phyloP scores from a whole-genome alignment of 371 early-diverging fungal genomes.

The Rhizopus sp. region DNA sequence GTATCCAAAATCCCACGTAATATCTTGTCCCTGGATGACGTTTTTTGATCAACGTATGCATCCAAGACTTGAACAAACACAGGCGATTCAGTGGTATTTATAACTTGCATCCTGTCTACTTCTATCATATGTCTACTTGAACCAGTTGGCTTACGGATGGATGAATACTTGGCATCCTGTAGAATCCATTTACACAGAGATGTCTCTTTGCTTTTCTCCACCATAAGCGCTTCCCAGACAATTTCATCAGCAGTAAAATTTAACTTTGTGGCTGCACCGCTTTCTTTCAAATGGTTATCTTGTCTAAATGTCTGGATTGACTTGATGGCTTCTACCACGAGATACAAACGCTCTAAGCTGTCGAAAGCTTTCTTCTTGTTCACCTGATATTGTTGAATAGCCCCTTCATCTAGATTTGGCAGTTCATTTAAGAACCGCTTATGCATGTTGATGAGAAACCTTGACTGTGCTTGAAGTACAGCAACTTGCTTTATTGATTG shows the following conservation, averaged over 20 bases:
- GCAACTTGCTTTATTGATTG: constrained; percentile 62
- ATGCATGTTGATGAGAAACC: constrained; percentile 52
- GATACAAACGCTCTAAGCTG: constrained; percentile 56
- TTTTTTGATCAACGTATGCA: constrained; percentile 14
- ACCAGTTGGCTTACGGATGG: constrained; percentile 64
- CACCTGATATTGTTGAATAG: constrained; percentile 16
- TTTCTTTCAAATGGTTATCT: constrained; percentile 26
- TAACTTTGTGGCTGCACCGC: constrained; percentile 24
- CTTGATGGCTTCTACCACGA: constrained; percentile 63
- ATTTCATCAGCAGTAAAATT: constrained; percentile 44
- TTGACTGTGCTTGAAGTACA: constrained; percentile 53
- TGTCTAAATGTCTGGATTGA: constrained; percentile 42
- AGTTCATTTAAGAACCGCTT: constrained; percentile 58
- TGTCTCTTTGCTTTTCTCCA: constrained; percentile 25
- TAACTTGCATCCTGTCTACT: constrained; percentile 69
- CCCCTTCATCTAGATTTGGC: constrained; percentile 23
- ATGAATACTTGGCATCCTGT: constrained; percentile 46
- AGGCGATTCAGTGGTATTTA: constrained; percentile 60
- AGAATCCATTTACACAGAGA: constrained; percentile 66
- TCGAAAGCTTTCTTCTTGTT: constrained; percentile 17
- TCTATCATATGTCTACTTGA: constrained; percentile 68
- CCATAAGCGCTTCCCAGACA: constrained; percentile 61
- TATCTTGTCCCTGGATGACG: constrained; percentile 80
- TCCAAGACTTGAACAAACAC: constrained; percentile 44
- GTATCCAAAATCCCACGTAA: constrained; percentile 75